Evolutionary conservation across 768 basidiomycete species (phyloP).

Genomic region (Leucosporidium creatinivorum): DNA sequence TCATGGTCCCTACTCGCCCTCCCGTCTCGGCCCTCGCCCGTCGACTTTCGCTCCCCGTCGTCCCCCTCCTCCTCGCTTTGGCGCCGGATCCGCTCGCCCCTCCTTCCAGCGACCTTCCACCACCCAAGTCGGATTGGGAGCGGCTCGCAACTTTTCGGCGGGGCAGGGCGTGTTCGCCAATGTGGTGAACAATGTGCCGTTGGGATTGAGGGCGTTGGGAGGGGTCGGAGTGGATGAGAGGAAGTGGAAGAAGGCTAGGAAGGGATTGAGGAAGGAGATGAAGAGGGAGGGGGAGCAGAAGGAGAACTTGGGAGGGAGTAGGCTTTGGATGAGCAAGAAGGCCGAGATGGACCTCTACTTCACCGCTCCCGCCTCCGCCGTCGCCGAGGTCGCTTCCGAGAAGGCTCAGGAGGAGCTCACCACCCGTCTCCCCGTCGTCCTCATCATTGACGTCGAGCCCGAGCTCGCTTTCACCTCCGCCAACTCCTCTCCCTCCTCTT

Average conservation of each 20-base stretch:
- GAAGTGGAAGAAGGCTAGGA: conserved; percentile 44
- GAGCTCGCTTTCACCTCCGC: conserved; percentile 8
- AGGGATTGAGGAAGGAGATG: conserved; percentile 8
- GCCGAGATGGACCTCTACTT: conserved; percentile 25
- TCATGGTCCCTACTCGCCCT: conserved; percentile 4
- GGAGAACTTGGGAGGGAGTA: background rate
- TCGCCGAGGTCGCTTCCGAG: background rate
- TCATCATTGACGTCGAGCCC: conserved; percentile 29
- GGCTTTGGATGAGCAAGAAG: conserved; percentile 22
- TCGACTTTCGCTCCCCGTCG: background rate
- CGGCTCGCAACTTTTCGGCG: conserved; percentile 64
- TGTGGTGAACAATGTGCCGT: conserved; percentile 68
- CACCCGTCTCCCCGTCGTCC: conserved; percentile 14
- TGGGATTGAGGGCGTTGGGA: conserved; percentile 65
- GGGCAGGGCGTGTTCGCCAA: conserved; percentile 70
- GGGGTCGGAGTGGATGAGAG: conserved; percentile 65
- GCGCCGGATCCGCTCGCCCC: conserved; percentile 18
- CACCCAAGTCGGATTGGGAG: conserved; percentile 65
- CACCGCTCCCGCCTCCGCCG: background rate
- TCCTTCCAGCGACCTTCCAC: background rate
- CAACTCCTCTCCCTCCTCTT: background rate
- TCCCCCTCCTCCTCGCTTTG: conserved; percentile 1
- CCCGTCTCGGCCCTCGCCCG: conserved; percentile 1
- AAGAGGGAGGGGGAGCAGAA: conserved; percentile 32
- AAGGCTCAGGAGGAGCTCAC: background rate